Conservation (phyloP, 768 basidiomycete genomes). For the Rhizopogon rudus region DNA sequence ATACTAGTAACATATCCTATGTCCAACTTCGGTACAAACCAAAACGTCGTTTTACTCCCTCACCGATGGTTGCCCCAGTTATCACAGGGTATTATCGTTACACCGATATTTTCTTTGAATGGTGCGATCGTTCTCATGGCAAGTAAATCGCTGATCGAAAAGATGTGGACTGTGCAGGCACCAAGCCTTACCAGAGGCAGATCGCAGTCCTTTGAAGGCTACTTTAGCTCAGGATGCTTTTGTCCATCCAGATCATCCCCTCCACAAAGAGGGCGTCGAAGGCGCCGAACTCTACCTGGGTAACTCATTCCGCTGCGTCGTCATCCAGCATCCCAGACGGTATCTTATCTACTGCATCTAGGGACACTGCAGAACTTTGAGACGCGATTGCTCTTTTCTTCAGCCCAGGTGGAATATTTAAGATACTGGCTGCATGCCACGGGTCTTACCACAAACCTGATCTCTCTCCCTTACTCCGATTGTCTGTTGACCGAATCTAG, state of each 20-base stretch:
- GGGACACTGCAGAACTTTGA: constrained; percentile 70
- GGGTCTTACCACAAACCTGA: constrained; percentile 54
- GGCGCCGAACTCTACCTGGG: constrained; percentile 73
- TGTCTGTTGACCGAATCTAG: constrained; percentile 61
- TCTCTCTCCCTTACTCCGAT: constrained; percentile 75
- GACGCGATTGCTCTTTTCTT: constrained; percentile 76
- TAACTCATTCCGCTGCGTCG: constrained; percentile 20
- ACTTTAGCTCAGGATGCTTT: constrained; percentile 68
- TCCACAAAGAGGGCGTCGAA: constrained; percentile 55
- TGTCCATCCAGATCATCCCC: constrained; percentile 66
- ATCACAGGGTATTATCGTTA: constrained; percentile 77
- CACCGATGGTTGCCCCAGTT: constrained; percentile 34
- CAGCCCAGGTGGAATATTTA: constrained; percentile 79
- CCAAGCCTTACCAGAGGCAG: constrained; percentile 50
- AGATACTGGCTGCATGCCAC: constrained; percentile 81
- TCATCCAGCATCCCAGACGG: background rate
- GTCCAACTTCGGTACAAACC: no score
- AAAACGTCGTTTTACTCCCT: background rate
- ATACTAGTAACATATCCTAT: no score
- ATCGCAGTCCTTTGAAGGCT: constrained; percentile 62
- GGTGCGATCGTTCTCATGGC: constrained; percentile 34
- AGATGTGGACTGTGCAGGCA: constrained; percentile 37
- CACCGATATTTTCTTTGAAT: constrained; percentile 83
- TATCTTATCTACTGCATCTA: constrained; percentile 17
- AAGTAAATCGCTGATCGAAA: background rate